Evolutionary conservation across 306 rosid genomes (phyloP), one percentile per base, ranked within the genome.

Genomic region (Mimosa pudica): DNA sequence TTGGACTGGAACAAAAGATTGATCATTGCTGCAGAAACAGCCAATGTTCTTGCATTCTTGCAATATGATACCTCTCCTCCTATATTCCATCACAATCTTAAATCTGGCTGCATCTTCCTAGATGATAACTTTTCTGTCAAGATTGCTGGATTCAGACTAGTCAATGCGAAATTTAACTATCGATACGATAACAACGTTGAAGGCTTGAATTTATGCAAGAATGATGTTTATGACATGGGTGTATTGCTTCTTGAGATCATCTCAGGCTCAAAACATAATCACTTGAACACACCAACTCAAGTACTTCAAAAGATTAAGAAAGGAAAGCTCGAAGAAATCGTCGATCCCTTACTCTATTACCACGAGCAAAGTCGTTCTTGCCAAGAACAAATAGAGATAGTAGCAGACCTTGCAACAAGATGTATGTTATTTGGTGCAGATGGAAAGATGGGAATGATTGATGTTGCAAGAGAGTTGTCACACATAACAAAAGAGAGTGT

Each of bases 371-470:
- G 92, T 4, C 74, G 84, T 0, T 62, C 52, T 16, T 83, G 87
- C 14, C 84, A 85, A 41, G 99, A 95, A 81, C 98, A 95, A 63
- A 86, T 95, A 38, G 92, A 86, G 77, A 82, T 79, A 46, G 85
- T 93, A 57, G 97, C 98, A n/a, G 99, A 95, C 77, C 97, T 95
- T 68, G 97, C 98, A 32, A 89, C 94, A 82, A 86, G 97, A 75
- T 95, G 99, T 76, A 16, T 95, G 81, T 73, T 91, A 68, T 93
- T 93, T 81, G 96, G 98, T 60, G 89, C 83, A 18, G 94, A 93
- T 77, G 97, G 97, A 20, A 95, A 89, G 82, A 70, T 95, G 30
- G 93, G 93, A 42, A 90, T 95, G 96, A 74, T 79, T 77, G 98
- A 93, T 81, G 96, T 90, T 54, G 92, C 89, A 1, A 88, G 87